Evolutionary conservation across 805 yeast genomes (phyloP), one percentile per base, ranked within the genome.

Genomic region (Wickerhamomyces ciferrii): DNA sequence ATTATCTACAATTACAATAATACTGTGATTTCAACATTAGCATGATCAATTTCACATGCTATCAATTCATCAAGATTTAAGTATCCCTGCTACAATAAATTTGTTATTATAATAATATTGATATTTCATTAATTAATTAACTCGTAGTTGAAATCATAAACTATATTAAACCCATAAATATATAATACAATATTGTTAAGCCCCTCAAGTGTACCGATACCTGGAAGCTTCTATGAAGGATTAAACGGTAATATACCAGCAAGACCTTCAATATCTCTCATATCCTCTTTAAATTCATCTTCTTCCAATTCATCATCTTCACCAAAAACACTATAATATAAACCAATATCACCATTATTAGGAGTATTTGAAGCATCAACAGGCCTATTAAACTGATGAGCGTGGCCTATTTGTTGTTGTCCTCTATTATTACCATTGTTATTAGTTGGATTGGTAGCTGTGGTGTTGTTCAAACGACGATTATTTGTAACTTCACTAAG

Each of bases 401-500:
- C 19, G 11, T 14, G n/a, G 3, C 13, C 17, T 20, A 23, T 18
- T 18, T 5, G 10, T n/a, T 43, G 19, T 42, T 45, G 42, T 43
- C 47, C 35, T 25, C 23, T 39, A 11, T 2, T 25, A 19, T n/a
- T 32, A 18, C 20, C 5, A 11, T 14, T 39, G 19, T 27, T 23
- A 15, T 41, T 35, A 24, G 39, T 43, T 13, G 52, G 42, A 57
- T 9, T 66, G 39, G 21, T 40, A 10, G 18, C 15, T 29, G 36
- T 46, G 19, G n/a, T 37, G 18, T 41, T 18, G 31, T 35, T 41
- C 24, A 31, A 48, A 31, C 34, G 53, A 43, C 40, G 49, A 39
- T 45, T 62, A 52, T 54, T 53, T 31, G 61, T 68, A 24, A 59
- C 59, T 39, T 74, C 75, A 1, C 83, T 77, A 20, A 83, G 58